These are phyloP conservation scores for Bothriochloa decipiens DNA, from an alignment of 176 grass and related monocot genomes.

Conservation along the genomic window DNA sequence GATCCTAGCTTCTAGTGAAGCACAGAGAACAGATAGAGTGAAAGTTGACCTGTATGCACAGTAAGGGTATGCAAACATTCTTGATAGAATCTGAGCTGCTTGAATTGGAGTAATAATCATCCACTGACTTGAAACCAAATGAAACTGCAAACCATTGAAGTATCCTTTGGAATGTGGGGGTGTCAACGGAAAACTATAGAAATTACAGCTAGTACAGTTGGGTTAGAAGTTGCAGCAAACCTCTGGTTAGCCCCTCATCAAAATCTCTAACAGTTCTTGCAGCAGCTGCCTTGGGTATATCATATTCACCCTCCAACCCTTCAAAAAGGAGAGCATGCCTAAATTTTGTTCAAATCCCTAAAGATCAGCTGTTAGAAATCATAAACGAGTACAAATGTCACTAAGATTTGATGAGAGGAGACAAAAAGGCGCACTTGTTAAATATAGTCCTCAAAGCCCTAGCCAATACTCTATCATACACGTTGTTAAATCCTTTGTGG, in stretches of 20 bases:
- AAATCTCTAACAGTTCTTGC: slow-evolving; percentile 91
- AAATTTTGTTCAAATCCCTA: slow-evolving; percentile 48
- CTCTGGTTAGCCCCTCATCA: slow-evolving; percentile 92
- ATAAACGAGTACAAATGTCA: slow-evolving; percentile 17
- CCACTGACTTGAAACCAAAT: slow-evolving; percentile 98
- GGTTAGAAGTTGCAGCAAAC: slow-evolving; percentile 39
- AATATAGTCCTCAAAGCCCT: slow-evolving; percentile 67
- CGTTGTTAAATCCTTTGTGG: slow-evolving; percentile 92
- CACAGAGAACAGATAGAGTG: slow-evolving; percentile 25
- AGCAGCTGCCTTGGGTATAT: slow-evolving; percentile 77
- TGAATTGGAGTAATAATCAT: slow-evolving; percentile 97
- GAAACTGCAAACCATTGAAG: slow-evolving; percentile 63
- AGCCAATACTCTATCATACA: slow-evolving; percentile 89
- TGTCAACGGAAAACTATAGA: not conserved
- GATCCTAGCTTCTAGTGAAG: not conserved
- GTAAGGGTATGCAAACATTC: slow-evolving; percentile 78
- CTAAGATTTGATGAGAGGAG: slow-evolving; percentile 21
- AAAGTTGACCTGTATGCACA: slow-evolving; percentile 92
- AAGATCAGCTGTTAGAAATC: slow-evolving; percentile 44
- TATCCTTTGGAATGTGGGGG: slow-evolving; percentile 26
- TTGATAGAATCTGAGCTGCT: slow-evolving; percentile 91
- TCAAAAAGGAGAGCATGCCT: slow-evolving; percentile 91
- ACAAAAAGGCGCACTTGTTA: slow-evolving; percentile 67
- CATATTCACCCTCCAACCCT: slow-evolving; percentile 79
- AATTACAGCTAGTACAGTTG: not conserved